Base-by-base conservation (phyloP, 306 rosid species). In the Prunus mongolica region DNA sequence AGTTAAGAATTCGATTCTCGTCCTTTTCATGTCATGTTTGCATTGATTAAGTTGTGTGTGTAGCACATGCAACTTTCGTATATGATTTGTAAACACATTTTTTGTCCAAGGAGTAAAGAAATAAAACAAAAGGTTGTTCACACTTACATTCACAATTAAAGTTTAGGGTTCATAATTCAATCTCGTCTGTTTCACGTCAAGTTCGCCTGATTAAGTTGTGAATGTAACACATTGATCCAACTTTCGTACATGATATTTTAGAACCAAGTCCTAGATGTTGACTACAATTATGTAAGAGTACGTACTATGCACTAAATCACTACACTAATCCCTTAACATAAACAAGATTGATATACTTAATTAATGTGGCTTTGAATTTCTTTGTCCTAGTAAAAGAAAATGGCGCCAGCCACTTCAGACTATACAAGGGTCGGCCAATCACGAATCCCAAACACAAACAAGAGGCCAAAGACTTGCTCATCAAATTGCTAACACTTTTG, bases 361-460 rank as follows among this genome's bases (percentile, higher is more conserved):
- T 13, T 46, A 5, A 20, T 20, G 62, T 20, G 12, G 19, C 16
- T n/a, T 71, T 55, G 34, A 71, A 54, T 30, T 54, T 20, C n/a
- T 15, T 2, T 30, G 18, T 69, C 45, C 7, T 25, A 4, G 73
- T 49, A 69, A 69, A 69, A 28, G 25, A 69, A 24, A 70, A 28
- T 19, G 47, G 72, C 82, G 77, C 76, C 71, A 61, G 63, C 82
- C 82, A 78, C 55, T 51, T 58, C 65, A 62, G 72, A 76, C 80
- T 27, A 62, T 6, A 12, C 19, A 73, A 9, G 16, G 18, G 65
- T 54, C n/a, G 16, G 51, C 22, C 13, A 54, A 55, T 5, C 19
- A 19, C 51, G 32, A 72, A 72, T 56, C 52, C 38, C 30, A 38
- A 46, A 52, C 10, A 24, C 2, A 45, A 47, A 22, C 55, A 24